Evolutionary conservation across 208 protist genomes (phyloP).

Genomic region (Crithidia fasciculata): DNA sequence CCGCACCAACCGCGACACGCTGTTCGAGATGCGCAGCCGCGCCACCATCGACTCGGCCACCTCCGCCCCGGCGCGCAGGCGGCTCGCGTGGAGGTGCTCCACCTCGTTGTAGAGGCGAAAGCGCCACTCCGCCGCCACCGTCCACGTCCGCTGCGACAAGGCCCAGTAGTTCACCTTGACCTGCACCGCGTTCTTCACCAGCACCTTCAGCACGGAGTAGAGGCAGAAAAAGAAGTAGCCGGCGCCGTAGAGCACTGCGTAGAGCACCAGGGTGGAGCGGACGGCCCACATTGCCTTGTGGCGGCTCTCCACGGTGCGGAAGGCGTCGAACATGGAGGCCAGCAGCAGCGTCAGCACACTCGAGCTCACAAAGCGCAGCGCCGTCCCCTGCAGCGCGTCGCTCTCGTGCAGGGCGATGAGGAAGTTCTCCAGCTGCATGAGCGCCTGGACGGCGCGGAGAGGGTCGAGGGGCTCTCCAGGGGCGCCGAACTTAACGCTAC

Average conservation of each 20-base stretch:
- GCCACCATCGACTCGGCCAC: slow-evolving; percentile 61
- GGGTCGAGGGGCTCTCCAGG: slow-evolving; percentile 50
- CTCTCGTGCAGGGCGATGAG: slow-evolving; percentile 67
- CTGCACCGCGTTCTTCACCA: slow-evolving; percentile 75
- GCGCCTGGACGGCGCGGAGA: slow-evolving; percentile 63
- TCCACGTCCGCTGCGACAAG: slow-evolving; percentile 69
- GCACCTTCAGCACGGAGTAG: slow-evolving; percentile 59
- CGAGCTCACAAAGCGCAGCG: slow-evolving; percentile 53
- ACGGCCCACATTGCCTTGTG: slow-evolving; percentile 45
- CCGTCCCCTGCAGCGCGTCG: slow-evolving; percentile 44
- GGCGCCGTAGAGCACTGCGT: slow-evolving; percentile 44
- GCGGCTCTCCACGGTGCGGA: slow-evolving; percentile 54
- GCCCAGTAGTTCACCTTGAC: slow-evolving; percentile 62
- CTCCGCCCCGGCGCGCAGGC: slow-evolving; percentile 52
- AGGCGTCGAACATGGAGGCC: slow-evolving; percentile 69
- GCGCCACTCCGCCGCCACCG: slow-evolving; percentile 51
- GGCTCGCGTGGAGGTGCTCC: slow-evolving; percentile 61
- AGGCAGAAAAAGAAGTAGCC: slow-evolving; percentile 66
- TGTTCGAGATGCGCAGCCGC: slow-evolving; percentile 52
- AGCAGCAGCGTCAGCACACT: slow-evolving; percentile 50
- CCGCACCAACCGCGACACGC: slow-evolving; percentile 53
- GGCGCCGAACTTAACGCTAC: slow-evolving; percentile 32
- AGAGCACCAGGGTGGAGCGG: slow-evolving; percentile 45
- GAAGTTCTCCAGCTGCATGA: slow-evolving; percentile 83
- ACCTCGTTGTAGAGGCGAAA: slow-evolving; percentile 91